Evolutionary conservation across 805 yeast species (phyloP), one percentile per base, ranked within the genome.

Genomic region (Yarrowia sp.): DNA sequence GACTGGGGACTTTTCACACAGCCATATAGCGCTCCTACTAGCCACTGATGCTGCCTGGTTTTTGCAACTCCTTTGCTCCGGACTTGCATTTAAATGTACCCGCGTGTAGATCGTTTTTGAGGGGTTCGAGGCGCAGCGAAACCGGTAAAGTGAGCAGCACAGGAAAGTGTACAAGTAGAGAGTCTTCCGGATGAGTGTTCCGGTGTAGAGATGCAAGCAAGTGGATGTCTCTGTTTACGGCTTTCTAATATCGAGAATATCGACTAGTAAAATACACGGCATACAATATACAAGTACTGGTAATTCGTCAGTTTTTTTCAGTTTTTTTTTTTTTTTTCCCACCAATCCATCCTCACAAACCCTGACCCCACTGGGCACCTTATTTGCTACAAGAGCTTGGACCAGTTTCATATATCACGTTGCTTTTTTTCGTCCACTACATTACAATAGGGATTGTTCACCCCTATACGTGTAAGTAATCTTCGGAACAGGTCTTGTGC

Each of bases 321-420:
- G 19, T 42, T 42, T 15, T 42, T 42, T 42, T 15, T 19, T 19
- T 19, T 19, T 19, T 19, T 19, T 19, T 19, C 19, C 19, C 19
- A 19, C 19, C 19, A 19, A 19, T 19, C 19, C 19, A 19, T 19
- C 19, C 19, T 19, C 19, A 10, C 3, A 42, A 53, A 53, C 59
- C 59, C 59, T 53, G 56, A 53, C 59, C 59, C 58, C 59, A 53
- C 36, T 14, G 16, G 56, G 56, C 56, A 53, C 59, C 45, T 40
- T 53, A 53, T 38, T 38, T 40, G 45, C n/a, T 12, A 19, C 8
- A 38, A 14, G 35, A 5, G 40, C 19, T 19, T 19, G 42, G 19
- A 45, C n/a, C 43, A 40, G 59, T 53, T 53, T 53, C 59, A 53
- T 53, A 12, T 49, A 1, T 16, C 59, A 40, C 59, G 12, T 53